Evolutionary conservation across 495 filamentous ascomycete species (phyloP).

Genomic region (Penicillium dipodomyicola): DNA sequence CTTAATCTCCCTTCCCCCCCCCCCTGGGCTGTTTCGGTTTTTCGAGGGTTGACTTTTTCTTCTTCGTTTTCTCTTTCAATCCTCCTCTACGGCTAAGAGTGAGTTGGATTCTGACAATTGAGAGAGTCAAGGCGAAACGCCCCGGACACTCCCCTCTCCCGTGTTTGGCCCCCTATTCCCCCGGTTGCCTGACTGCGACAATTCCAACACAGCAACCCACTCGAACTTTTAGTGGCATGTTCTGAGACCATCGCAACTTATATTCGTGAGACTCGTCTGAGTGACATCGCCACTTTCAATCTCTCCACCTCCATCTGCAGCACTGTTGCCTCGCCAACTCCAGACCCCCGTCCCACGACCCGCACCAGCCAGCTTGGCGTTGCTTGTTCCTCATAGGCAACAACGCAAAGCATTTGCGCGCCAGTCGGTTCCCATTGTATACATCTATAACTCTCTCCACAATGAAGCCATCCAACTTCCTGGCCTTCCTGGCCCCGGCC

Average conservation of each 20-base stretch:
- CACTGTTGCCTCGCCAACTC: conserved; percentile 33
- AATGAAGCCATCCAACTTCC: conserved; percentile 36
- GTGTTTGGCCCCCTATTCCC: conserved; percentile 5
- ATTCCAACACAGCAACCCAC: neutral
- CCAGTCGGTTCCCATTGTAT: neutral
- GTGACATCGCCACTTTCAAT: neutral
- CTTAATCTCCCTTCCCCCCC: conserved; percentile 11
- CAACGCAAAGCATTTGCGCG: conserved; percentile 1
- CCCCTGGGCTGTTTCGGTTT: conserved; percentile 15
- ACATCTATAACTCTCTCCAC: conserved; percentile 7
- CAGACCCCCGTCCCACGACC: conserved; percentile 17
- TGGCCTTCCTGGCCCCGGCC: conserved; percentile 36
- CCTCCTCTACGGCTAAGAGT: neutral
- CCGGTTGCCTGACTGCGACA: conserved; percentile 10
- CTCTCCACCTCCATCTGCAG: neutral
- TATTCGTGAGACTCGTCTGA: neutral
- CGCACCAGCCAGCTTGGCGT: conserved; percentile 30
- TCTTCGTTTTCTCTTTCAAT: conserved; percentile 6
- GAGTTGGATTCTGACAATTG: neutral
- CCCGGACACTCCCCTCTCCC: neutral
- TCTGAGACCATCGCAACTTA: neutral
- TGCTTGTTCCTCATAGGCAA: conserved; percentile 24
- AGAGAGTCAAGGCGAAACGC: neutral
- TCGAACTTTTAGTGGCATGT: conserved; percentile 4
- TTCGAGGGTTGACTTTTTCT: conserved; percentile 10